Evolutionary conservation across 73 alveolate species (phyloP).

Genomic region (Uronychia binucleata): DNA sequence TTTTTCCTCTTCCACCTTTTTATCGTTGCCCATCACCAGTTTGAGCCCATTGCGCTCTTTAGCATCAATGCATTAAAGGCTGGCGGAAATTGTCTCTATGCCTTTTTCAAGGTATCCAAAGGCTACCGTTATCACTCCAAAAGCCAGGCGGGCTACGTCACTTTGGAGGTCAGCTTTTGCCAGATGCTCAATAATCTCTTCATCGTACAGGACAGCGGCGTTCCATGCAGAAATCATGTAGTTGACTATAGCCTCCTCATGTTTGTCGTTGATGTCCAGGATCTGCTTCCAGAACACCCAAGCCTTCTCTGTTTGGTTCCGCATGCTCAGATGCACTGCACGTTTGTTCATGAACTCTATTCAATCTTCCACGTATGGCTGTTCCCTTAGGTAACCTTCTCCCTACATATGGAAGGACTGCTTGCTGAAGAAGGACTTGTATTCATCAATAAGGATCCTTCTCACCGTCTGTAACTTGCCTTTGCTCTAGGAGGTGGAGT

Average conservation of each 20-base stretch:
- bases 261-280: not conserved
- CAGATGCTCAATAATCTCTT: not conserved
- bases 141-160: not conserved
- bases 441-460: conserved; percentile 26
- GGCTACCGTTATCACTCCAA: not conserved
- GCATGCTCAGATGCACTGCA: not conserved
- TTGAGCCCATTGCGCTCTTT: not conserved
- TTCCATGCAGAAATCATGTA: not conserved
- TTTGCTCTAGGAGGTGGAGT: conserved; percentile 30
- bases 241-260: not conserved
- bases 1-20: not conserved
- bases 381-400: not conserved
- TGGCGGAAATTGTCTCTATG: too few species aligned
- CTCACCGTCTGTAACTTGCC: conserved; percentile 31
- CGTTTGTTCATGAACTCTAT: not conserved
- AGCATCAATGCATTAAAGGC: not conserved
- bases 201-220: not conserved
- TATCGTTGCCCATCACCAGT: not conserved
- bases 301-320: not conserved
- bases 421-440: conserved; percentile 21
- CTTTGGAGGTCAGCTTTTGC: not conserved
- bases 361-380: not conserved
- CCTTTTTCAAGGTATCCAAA: not conserved
- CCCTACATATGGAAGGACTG: conserved; percentile 24
- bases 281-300: conserved; percentile 1